Evolutionary conservation across 2,329 filamentous ascomycete species (phyloP), one percentile per base, ranked within the genome.

Genomic region (Cercospora brassicicola): DNA sequence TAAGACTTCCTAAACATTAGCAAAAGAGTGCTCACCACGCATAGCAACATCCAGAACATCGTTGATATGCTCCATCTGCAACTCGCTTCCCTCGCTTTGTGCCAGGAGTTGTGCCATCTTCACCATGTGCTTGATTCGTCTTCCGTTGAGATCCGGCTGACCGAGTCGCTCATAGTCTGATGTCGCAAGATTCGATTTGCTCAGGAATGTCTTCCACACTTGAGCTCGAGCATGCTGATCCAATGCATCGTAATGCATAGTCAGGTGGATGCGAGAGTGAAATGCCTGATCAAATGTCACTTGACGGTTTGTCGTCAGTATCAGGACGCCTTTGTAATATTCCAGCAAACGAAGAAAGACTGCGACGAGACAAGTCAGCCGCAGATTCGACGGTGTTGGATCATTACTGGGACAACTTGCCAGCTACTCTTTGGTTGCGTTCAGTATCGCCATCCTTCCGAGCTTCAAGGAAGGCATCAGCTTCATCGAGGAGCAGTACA

Each of bases 401-500:
- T 20, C 5, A 8, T 51, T 5, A 5, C 20, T 10, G 7, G n/a
- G 45, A 23, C 20, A 51, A 36, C 45, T 51, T 23, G 20, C 45
- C 45, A 13, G 45, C 45, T 18, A 51, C 45, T 51, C 45, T 18
- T 10, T 51, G n/a, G 45, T 51, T 51, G n/a, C 45, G 45, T 3
- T 51, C 45, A 18, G 45, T 51, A 51, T 18, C 45, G 7, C 45
- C 20, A 7, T 51, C 45, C n/a, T 18, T 23, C 1, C 87, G 84
- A 62, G 81, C 76, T 75, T 88, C 85, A 8, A 89, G 83, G 76
- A 87, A 89, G 18, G 88, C 85, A 65, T 89, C 87, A 2, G 85
- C 86, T 75, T 89, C 87, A 73, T 88, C 86, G 6, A 88, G 80
- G 2, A 88, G 80, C 7, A 87, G 81, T 3, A 88, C 80, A 13